A percentile compares a stretch with the other conserved stretches of the same genome.
phyloP scores from a whole-genome alignment of 257 asterid species.

The Nicotiana tomentosiformis region DNA sequence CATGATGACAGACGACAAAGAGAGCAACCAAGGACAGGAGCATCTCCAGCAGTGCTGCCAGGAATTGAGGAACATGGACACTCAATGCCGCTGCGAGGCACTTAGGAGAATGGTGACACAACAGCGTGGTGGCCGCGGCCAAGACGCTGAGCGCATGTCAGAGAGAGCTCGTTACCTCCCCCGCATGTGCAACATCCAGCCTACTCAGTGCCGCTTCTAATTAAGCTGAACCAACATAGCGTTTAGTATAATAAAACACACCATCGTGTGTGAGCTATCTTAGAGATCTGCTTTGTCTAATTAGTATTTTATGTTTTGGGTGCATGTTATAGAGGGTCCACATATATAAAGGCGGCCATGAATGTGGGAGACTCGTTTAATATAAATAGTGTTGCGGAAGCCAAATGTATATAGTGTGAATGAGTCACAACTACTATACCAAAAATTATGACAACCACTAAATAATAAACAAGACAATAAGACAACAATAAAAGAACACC shows the following conservation, averaged over 20 bases:
- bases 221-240: neutral
- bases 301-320: neutral
- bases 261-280: neutral
- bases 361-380: neutral
- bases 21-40: neutral
- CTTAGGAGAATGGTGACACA: neutral
- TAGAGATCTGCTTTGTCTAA: neutral
- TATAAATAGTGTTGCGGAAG: no score
- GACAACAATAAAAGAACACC: no score
- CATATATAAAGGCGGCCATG: neutral
- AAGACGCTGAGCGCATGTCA: neutral
- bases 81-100: constrained; percentile 2
- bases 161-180: constrained; percentile 8
- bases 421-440: no score
- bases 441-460: no score
- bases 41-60: constrained; percentile 14
- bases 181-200: constrained; percentile 5
- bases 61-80: neutral
- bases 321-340: no score
- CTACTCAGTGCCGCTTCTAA: neutral
- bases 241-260: neutral
- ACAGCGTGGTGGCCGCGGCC: neutral
- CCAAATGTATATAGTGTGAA: no score
- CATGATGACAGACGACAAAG: neutral
- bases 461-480: no score